Percentiles rank a stretch among this genome's conserved stretches.
phyloP scores from a whole-genome alignment of 2,329 filamentous ascomycete species.

The Colletotrichum musicola region DNA sequence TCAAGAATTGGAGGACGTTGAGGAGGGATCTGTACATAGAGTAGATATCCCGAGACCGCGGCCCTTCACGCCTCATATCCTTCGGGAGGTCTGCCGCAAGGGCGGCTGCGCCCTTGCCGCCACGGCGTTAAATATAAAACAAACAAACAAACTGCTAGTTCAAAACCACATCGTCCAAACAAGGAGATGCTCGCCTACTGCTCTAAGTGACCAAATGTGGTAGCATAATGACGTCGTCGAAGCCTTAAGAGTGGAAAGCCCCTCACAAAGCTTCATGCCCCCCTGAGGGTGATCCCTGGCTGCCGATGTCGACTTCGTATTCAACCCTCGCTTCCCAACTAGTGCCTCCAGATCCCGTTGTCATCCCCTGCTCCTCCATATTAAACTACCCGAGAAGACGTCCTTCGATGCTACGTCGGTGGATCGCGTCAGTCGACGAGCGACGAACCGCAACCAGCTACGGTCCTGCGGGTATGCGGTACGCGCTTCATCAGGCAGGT shows the following conservation, averaged over 20 bases:
- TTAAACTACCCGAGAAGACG: neutral
- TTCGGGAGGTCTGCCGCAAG: no score
- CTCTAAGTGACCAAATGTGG: neutral
- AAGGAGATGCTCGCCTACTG: no score
- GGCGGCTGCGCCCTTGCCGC: no score
- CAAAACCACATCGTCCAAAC: no score
- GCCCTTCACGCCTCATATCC: no score
- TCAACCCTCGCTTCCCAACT: neutral
- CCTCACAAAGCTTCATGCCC: neutral
- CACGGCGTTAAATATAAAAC: no score
- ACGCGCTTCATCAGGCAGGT: constrained; percentile 18
- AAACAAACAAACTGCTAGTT: no score
- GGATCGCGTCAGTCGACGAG: neutral
- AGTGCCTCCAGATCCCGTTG: neutral
- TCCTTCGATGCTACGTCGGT: constrained; percentile 16
- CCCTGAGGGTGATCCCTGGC: neutral
- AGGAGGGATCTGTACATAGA: no score
- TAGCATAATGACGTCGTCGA: neutral
- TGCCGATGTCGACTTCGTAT: constrained; percentile 8
- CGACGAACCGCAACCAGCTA: constrained; percentile 3
- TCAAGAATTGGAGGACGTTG: no score
- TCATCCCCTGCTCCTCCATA: constrained; percentile 3
- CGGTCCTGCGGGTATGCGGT: neutral
- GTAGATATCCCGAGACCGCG: no score
- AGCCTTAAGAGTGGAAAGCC: neutral